Base-by-base conservation (phyloP, 805 yeast species). In the Grigorovia yakushimaensis region DNA sequence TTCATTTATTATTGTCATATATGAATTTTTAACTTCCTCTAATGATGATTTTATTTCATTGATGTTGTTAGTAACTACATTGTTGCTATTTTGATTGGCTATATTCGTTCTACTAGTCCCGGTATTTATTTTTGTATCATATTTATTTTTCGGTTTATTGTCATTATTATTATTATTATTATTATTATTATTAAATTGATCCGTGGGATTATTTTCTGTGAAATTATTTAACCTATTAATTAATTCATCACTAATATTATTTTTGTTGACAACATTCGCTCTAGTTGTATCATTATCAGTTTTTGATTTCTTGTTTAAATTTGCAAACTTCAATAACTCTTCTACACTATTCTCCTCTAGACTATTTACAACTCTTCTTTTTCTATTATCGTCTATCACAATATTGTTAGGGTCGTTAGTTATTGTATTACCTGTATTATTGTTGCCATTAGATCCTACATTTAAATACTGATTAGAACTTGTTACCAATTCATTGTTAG, bases 311-410 rank as follows among this genome's bases (percentile, higher is more conserved):
- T 59, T 59, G 20, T 48, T 52, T 5, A 54, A 45, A 41, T 55
- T 53, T 22, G 65, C 59, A 24, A 60, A 51, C 42, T 58, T 63
- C 43, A 62, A 42, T 1, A 62, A 54, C 46, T 63, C 66, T 37
- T 61, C 66, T 36, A 62, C 57, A 2, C 61, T 56, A 10, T 51
- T 61, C 33, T 61, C 62, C 35, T 59, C 60, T 8, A 60, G 49
- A 5, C 53, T 54, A 36, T 58, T 63, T 3, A 59, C 55, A 30
- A 59, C 60, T 43, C 59, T 52, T 45, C 63, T 52, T 43, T 60
- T 60, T 53, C 41, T 47, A 30, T 46, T 45, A n/a, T 42, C 30
- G 19, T 18, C 44, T 38, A 24, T 39, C 21, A 19, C 40, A 5
- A 23, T 24, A 41, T 43, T 42, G 37, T 41, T 45, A 19, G 33